These are phyloP conservation scores for Adenanthera pavonina DNA, from an alignment of 306 rosid species.

Conservation along the genomic window DNA sequence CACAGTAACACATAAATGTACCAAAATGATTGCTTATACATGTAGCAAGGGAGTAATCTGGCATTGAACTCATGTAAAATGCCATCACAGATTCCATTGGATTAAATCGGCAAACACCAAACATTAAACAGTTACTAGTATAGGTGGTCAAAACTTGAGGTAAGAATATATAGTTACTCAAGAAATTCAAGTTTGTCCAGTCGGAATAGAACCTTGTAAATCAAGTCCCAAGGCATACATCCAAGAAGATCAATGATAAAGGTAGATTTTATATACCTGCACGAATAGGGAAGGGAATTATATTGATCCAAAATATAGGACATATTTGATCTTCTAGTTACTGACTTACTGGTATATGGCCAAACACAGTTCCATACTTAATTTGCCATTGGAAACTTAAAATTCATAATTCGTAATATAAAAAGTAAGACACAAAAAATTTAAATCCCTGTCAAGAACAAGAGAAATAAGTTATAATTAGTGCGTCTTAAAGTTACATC, in stretches of 20 bases:
- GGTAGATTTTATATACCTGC: slow-evolving; percentile 77
- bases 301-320: too few relatives aligned
- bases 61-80: not conserved
- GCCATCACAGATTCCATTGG: not conserved
- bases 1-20: too few relatives aligned
- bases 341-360: too few relatives aligned
- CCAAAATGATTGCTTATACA: not conserved
- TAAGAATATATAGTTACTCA: slow-evolving; percentile 7
- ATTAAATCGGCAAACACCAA: not conserved
- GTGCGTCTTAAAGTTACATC: too few relatives aligned
- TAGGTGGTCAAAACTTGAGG: slow-evolving; percentile 23
- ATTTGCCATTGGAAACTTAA: too few relatives aligned
- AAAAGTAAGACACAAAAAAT: too few relatives aligned
- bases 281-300: slow-evolving; percentile 20
- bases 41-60: not conserved
- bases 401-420: too few relatives aligned
- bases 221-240: slow-evolving; percentile 93
- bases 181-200: slow-evolving; percentile 20
- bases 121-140: slow-evolving; percentile 6
- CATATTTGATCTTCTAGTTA: too few relatives aligned
- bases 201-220: slow-evolving; percentile 70
- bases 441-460: too few relatives aligned
- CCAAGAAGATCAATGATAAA: slow-evolving; percentile 78
- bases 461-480: too few relatives aligned
- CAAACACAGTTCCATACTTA: too few relatives aligned